Percentiles rank a stretch among this genome's conserved stretches.
Conservation (phyloP, 1,284 basidiomycete species). For the Bjerkandera adusta region DNA sequence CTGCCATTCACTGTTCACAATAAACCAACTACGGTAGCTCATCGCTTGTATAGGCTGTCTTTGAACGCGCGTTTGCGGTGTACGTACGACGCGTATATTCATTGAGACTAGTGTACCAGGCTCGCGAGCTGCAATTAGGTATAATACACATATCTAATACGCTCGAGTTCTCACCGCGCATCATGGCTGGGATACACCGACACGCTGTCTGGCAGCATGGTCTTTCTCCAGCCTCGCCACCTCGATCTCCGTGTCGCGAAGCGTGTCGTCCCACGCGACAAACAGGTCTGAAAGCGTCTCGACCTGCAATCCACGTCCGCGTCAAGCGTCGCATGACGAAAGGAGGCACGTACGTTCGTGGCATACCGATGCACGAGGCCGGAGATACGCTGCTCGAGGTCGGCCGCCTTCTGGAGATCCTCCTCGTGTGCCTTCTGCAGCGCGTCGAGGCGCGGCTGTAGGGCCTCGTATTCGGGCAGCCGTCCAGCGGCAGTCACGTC, state of each 20-base stretch:
- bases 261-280: slow-evolving; percentile 74
- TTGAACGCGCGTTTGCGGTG: too few species aligned
- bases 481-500: slow-evolving; percentile 71
- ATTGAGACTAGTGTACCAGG: too few species aligned
- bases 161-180: too few species aligned
- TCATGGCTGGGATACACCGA: too few species aligned
- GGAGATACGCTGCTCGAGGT: slow-evolving; percentile 64
- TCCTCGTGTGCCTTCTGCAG: slow-evolving; percentile 59
- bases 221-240: slow-evolving; percentile 55
- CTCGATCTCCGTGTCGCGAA: slow-evolving; percentile 61
- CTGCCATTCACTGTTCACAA: too few species aligned
- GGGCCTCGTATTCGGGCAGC: slow-evolving; percentile 63
- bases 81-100: too few species aligned
- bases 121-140: too few species aligned
- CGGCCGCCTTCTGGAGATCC: slow-evolving; percentile 49
- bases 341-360: slow-evolving; percentile 47
- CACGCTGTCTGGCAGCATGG: too few species aligned
- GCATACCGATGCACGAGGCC: slow-evolving; percentile 63
- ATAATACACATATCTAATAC: too few species aligned
- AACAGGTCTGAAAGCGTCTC: slow-evolving; percentile 78
- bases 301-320: slow-evolving; percentile 42
- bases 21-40: too few species aligned
- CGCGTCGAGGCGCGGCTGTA: slow-evolving; percentile 58
- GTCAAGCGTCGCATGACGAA: neutral
- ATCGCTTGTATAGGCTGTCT: too few species aligned